phyloP scores from a whole-genome alignment of 208 protist species.

The Borovskyia barvae region DNA sequence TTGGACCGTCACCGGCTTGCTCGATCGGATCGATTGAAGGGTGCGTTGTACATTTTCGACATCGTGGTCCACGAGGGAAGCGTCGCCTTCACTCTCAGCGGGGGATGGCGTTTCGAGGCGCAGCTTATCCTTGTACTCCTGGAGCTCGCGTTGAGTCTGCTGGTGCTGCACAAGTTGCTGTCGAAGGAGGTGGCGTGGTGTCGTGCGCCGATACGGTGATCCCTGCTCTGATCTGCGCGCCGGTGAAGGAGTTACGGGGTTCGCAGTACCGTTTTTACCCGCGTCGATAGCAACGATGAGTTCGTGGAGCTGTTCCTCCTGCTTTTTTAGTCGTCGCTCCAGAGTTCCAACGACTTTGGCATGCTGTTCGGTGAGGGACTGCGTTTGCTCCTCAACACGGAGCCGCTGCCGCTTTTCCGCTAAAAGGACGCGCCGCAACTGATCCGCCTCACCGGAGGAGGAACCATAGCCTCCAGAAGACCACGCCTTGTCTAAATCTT shows the following conservation, averaged over 20 bases:
- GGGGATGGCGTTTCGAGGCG: conserved; percentile 10
- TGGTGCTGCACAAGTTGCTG: conserved; percentile 69
- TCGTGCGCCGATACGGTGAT: conserved; percentile 17
- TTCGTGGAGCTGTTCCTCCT: conserved; percentile 76
- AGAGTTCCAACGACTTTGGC: conserved; percentile 67
- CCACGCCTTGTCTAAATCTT: conserved; percentile 25
- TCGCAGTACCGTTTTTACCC: conserved; percentile 17
- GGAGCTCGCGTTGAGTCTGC: conserved; percentile 48
- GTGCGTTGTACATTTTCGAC: conserved; percentile 27
- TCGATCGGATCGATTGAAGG: conserved; percentile 30
- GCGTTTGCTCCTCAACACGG: conserved; percentile 83
- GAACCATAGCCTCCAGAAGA: background rate
- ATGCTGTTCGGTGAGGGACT: conserved; percentile 79
- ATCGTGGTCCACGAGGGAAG: conserved; percentile 26
- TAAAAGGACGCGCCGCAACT: conserved; percentile 47
- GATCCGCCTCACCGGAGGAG: conserved; percentile 17
- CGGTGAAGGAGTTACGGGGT: background rate
- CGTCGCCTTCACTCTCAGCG: conserved; percentile 12
- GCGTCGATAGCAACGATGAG: conserved; percentile 43
- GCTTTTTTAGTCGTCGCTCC: conserved; percentile 68
- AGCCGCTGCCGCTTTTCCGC: conserved; percentile 80
- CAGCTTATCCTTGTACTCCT: conserved; percentile 43
- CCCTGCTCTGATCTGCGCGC: conserved; percentile 17
- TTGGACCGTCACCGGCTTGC: conserved; percentile 25
- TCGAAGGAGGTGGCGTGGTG: conserved; percentile 52